Percentiles rank a stretch among this genome's conserved stretches.
phyloP scores from a whole-genome alignment of 1,284 basidiomycete species.

The Ganoderma multipileum region DNA sequence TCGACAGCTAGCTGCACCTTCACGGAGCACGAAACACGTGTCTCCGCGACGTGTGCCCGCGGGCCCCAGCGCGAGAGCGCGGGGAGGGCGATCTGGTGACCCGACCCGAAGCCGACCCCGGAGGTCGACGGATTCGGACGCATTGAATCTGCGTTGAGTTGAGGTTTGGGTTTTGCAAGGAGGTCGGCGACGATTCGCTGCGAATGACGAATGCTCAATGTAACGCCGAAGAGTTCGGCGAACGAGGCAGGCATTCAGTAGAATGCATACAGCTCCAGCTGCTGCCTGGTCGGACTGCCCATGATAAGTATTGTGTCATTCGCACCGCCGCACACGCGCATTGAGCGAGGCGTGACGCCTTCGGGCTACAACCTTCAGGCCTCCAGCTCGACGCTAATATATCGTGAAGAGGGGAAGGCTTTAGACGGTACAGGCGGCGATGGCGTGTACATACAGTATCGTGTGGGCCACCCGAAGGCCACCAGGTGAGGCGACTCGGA shows the following conservation, averaged over 20 bases:
- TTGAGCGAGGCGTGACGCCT: not conserved
- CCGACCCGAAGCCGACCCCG: not conserved
- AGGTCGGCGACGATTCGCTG: not conserved
- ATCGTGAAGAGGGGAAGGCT: not conserved
- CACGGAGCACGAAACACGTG: constrained; percentile 9
- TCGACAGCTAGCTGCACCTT: not conserved
- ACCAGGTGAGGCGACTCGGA: not conserved
- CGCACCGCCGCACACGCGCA: not conserved
- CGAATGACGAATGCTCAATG: not conserved
- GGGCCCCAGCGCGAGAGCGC: not conserved
- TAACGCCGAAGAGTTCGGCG: not conserved
- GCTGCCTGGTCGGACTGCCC: not conserved
- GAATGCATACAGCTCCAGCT: not conserved
- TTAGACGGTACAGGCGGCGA: not conserved
- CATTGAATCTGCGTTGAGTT: not conserved
- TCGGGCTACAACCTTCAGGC: not conserved
- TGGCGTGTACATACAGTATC: not conserved
- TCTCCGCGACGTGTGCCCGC: not conserved
- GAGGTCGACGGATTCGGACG: not conserved
- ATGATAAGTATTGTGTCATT: not conserved
- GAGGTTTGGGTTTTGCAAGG: not conserved
- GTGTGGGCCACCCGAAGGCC: not conserved
- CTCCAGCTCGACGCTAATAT: not conserved
- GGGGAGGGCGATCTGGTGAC: not conserved
- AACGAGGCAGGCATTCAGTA: not conserved